A percentile compares a stretch with the other conserved stretches of the same genome.
phyloP scores from a whole-genome alignment of 192 early-diverging fungal species.

The Dispira parvispora region DNA sequence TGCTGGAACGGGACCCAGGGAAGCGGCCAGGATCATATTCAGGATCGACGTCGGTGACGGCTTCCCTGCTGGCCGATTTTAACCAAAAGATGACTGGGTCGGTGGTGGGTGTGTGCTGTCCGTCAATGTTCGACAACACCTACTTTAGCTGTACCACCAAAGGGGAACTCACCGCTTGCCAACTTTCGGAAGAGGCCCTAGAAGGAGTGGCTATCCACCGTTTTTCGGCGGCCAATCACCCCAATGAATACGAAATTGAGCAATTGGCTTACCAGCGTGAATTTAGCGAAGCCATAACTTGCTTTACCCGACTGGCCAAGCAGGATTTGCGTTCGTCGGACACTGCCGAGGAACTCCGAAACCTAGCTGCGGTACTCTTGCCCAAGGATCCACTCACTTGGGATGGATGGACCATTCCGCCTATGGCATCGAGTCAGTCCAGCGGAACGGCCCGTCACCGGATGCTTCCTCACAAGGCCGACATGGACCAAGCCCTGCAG shows the following conservation, averaged over 20 bases:
- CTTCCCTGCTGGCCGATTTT: background rate
- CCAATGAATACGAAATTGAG: constrained; percentile 11
- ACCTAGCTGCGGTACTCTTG: constrained; percentile 25
- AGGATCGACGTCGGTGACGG: background rate
- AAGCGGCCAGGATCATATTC: background rate
- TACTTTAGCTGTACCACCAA: constrained; percentile 5
- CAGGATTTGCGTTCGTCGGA: background rate
- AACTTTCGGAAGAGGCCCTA: constrained; percentile 9
- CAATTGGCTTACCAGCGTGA: constrained; percentile 9
- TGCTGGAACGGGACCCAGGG: background rate
- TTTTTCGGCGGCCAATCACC: background rate
- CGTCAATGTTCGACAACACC: constrained; percentile 6
- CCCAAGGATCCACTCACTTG: constrained; percentile 19
- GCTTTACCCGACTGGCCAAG: background rate
- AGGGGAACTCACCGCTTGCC: constrained; percentile 8
- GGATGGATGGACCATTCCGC: constrained; percentile 24
- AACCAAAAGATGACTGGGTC: constrained; percentile 1
- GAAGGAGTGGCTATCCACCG: constrained; percentile 11
- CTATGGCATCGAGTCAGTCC: background rate
- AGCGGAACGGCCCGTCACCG: background rate
- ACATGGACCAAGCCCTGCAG: background rate
- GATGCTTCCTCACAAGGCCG: background rate
- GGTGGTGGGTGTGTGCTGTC: constrained; percentile 3
- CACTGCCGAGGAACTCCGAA: constrained; percentile 6
- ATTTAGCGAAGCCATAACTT: background rate